Base-by-base conservation (phyloP, 176 grass and related monocot genomes). In the Hordeum vulgare region DNA sequence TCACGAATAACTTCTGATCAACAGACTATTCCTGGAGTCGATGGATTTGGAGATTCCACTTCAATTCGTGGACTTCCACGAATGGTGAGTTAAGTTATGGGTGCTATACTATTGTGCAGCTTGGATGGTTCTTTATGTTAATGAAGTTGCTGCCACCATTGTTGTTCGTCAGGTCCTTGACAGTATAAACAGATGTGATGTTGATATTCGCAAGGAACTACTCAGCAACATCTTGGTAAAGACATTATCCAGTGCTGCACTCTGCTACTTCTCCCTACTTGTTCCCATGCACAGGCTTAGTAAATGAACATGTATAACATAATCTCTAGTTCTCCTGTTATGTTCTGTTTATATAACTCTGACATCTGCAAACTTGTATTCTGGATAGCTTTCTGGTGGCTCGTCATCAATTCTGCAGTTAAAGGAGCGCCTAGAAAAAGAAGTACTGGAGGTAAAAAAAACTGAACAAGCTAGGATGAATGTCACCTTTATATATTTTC, bases 201-300 rank as follows among this genome's bases (percentile, higher is more conserved):
- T 92, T 51, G 97, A 99, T 78, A 96, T 99, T 53, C 91, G 89
- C 53, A 99, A 94, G 83, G 97, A 99, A 81, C 79, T 99, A 68
- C 91, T 99, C 49, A 92, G 97, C 84, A 96, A 90, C 56, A 96
- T 99, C 72, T 85, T 99, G 97, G 97, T 99, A 99, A 99, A 64
- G 9, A 75, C 66, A 74, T 42, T 54, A 75, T 75, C 9, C 42
- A 69, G 47, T 36, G 17, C 21, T 61, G 23, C 59, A 61, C 29
- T 51, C 15, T 78, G 3, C 31, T 79, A 61, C 20, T 31, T 34
- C 13, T 77, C 28, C 70, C 72, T 62, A 54, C 35, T 11, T 49
- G 23, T 74, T 14, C 63, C 61, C 66, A 24, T 70, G n/a, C 74
- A 59, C 26, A 25, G 6, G 12, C 9, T 67, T 42, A 44, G 33